Percentiles rank a stretch among this genome's conserved stretches.
These are phyloP conservation scores for Aspergillus proliferans DNA, from an alignment of 2,329 filamentous ascomycete genomes.

Conservation along the genomic window DNA sequence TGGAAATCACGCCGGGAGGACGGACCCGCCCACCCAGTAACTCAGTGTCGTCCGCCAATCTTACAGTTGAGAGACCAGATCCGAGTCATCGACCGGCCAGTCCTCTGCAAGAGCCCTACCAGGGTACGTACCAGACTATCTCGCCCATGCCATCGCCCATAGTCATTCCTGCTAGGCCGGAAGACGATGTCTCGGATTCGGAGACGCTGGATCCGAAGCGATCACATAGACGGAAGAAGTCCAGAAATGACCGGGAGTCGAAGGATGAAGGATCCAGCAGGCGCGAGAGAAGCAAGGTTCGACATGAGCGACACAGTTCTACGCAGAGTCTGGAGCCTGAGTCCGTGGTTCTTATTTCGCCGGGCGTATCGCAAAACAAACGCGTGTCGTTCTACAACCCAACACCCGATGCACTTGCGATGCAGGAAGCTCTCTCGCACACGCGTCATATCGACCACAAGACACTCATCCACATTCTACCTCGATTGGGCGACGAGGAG, in stretches of 20 bases:
- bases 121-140: slow-evolving; percentile 87
- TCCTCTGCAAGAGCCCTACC: slow-evolving; percentile 85
- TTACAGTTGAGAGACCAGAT: slow-evolving; percentile 29
- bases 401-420: slow-evolving; percentile 66
- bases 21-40: slow-evolving; percentile 26
- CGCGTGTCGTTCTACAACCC: slow-evolving; percentile 79
- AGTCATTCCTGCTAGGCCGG: slow-evolving; percentile 52
- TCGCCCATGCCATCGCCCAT: slow-evolving; percentile 87
- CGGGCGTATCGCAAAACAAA: slow-evolving; percentile 43
- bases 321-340: slow-evolving; percentile 21
- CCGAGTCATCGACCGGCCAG: slow-evolving; percentile 60
- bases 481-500: slow-evolving; percentile 77
- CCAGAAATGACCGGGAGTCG: slow-evolving; percentile 26
- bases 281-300: slow-evolving; percentile 15
- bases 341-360: slow-evolving; percentile 40
- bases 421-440: slow-evolving; percentile 68
- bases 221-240: slow-evolving; percentile 21
- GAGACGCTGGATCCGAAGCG: slow-evolving; percentile 36
- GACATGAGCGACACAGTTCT: slow-evolving; percentile 23
- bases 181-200: slow-evolving; percentile 50
- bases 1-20: slow-evolving; percentile 29
- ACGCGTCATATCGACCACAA: slow-evolving; percentile 62
- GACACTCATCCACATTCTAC: slow-evolving; percentile 75
- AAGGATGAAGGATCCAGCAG: slow-evolving; percentile 21
- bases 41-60: slow-evolving; percentile 35